Conservation (phyloP, 495 filamentous ascomycete genomes). For the Hypoxylon fragiforme region DNA sequence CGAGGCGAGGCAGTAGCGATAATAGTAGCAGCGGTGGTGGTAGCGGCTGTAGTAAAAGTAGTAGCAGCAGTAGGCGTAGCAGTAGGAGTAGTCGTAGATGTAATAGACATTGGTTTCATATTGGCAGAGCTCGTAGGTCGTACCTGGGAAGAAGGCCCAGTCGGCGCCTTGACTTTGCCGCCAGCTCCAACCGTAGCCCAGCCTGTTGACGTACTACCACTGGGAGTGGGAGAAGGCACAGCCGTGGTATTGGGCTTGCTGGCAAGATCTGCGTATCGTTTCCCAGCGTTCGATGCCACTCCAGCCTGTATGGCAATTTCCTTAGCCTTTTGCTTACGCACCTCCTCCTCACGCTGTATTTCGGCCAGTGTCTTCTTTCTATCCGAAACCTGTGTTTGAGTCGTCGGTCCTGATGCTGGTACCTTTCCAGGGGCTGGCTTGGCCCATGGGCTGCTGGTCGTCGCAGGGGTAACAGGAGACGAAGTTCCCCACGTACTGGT, state of each 20-base stretch:
- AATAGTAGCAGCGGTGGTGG: no score
- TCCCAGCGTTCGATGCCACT: conserved; percentile 61
- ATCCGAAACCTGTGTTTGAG: conserved; percentile 48
- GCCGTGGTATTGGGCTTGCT: conserved; percentile 61
- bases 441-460: conserved; percentile 64
- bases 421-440: conserved; percentile 56
- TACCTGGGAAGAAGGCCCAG: conserved; percentile 58
- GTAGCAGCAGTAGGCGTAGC: no score
- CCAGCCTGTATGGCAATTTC: conserved; percentile 55
- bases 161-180: conserved; percentile 80
- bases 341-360: conserved; percentile 95
- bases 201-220: conserved; percentile 52
- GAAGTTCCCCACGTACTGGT: conserved; percentile 89
- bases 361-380: conserved; percentile 91
- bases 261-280: conserved; percentile 94
- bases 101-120: conserved; percentile 38
- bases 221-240: conserved; percentile 12
- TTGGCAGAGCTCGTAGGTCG: conserved; percentile 59
- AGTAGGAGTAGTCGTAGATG: no score
- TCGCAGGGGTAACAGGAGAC: conserved; percentile 57
- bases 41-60: no score
- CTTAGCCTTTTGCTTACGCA: conserved; percentile 76
- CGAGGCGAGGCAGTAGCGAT: conserved; percentile 10
- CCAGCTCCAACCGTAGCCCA: conserved; percentile 98
- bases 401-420: conserved; percentile 30